A percentile compares a stretch with the other conserved stretches of the same genome.
phyloP scores from a whole-genome alignment of 2,329 filamentous ascomycete genomes.

The Xylariaceae sp. region DNA sequence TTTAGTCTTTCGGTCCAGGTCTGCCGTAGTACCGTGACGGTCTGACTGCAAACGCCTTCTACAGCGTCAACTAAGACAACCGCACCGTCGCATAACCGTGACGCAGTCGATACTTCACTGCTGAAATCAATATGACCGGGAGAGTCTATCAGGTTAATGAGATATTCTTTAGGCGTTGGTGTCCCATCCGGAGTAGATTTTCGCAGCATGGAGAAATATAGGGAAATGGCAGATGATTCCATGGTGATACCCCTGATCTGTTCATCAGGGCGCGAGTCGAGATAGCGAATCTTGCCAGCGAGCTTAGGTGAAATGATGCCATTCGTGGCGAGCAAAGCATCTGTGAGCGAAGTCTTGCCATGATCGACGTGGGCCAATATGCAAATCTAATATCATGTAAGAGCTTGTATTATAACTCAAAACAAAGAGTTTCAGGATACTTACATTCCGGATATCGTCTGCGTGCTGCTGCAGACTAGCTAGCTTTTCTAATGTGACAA shows the following conservation, averaged over 20 bases:
- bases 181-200: constrained; percentile 70
- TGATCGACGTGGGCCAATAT: constrained; percentile 97
- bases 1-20: constrained; percentile 96
- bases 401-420: constrained; percentile 37
- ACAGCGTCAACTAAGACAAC: constrained; percentile 95
- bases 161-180: constrained; percentile 82
- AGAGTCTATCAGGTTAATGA: constrained; percentile 97
- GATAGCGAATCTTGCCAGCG: constrained; percentile 95
- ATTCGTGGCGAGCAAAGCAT: constrained; percentile 96
- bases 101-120: constrained; percentile 96
- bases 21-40: constrained; percentile 93
- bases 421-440: constrained; percentile 38
- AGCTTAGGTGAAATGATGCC: constrained; percentile 98
- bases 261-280: constrained; percentile 95
- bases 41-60: constrained; percentile 97
- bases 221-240: constrained; percentile 97
- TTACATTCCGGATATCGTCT: constrained; percentile 90
- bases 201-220: constrained; percentile 92
- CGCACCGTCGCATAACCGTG: constrained; percentile 90
- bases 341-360: constrained; percentile 96
- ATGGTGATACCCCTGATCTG: constrained; percentile 98
- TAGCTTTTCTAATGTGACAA: constrained; percentile 89
- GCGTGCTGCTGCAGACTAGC: constrained; percentile 86
- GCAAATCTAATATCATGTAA: constrained; percentile 71
- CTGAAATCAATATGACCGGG: constrained; percentile 99